Evolutionary conservation across 208 protist genomes (phyloP), one percentile per base, ranked within the genome.

Genomic region (Trypanosoma brucei): DNA sequence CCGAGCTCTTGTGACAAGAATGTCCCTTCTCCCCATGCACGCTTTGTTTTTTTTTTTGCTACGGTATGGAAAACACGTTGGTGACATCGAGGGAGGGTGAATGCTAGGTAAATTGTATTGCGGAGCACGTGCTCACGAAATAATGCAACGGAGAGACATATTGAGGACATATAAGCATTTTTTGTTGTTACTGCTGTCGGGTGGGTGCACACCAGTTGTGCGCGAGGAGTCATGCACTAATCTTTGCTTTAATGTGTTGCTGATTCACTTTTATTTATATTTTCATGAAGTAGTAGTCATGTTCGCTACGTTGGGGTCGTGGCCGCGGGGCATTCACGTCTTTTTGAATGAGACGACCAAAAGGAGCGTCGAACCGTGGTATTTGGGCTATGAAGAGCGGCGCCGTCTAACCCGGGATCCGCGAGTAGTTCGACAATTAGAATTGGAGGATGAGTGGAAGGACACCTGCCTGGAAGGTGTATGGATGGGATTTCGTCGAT

Each of bases 401-500:
- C 69, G 81, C n/a, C 42, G 55, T n/a, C 3, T 56, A 11, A 76
- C 73, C 49, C 33, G 54, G 1, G 81, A 87, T 31, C 58, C 59
- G 8, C 72, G 77, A n/a, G 59, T 87, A 31, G 34, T 76, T 22
- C 70, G 67, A 22, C 81, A 87, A 51, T 14, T 81, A 13, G 31
- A 63, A 22, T 37, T 78, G 0, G 81, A 87, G 38, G 51, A 68
- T 22, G 55, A 72, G 44, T 87, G 81, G 81, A 75, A 61, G n/a
- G 52, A 48, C 2, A 70, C 67, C 13, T 68, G 55, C n/a, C 59
- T 80, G 49, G 66, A 76, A 14, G 72, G 76, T 14, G 46, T 83
- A 39, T 86, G 81, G 81, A 50, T 59, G 33, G 54, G 48, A 40
- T 57, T 87, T 37, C 56, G 70, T 52, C 49, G 38, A 3, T 74